These are phyloP conservation scores for Ilyonectria destructans DNA, from an alignment of 2,329 filamentous ascomycete species.

Conservation along the genomic window DNA sequence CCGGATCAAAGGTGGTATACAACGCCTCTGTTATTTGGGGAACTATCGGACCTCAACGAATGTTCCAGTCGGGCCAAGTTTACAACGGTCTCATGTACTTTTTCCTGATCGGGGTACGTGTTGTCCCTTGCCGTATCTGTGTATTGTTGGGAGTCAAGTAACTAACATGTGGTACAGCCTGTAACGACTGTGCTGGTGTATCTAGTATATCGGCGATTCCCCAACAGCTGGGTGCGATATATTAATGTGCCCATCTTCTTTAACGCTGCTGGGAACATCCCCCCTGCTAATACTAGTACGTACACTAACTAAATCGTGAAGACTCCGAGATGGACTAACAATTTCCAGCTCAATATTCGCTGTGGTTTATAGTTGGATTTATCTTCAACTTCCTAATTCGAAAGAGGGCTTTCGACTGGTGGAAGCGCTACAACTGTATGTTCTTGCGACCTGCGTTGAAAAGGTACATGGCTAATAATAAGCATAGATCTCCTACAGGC, in stretches of 20 bases:
- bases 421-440: constrained; percentile 34
- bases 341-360: constrained; percentile 23
- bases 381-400: constrained; percentile 28
- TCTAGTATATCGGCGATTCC: constrained; percentile 21
- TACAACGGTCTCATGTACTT: constrained; percentile 30
- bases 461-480: not conserved
- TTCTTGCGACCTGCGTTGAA: not conserved
- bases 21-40: constrained; percentile 32
- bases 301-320: too few species aligned
- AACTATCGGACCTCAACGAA: constrained; percentile 28
- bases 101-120: constrained; percentile 27
- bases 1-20: constrained; percentile 27
- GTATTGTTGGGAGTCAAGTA: not conserved
- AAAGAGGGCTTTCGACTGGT: constrained; percentile 28
- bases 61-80: constrained; percentile 27
- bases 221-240: constrained; percentile 27
- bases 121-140: not conserved
- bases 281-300: constrained; percentile 24
- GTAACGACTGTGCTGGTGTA: constrained; percentile 20
- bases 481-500: constrained; percentile 19
- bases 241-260: constrained; percentile 32
- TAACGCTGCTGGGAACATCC: constrained; percentile 30
- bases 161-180: constrained; percentile 4
- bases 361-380: constrained; percentile 30
- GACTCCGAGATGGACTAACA: not conserved